These are phyloP conservation scores for Apiospora saccharicola DNA, from an alignment of 2,329 filamentous ascomycete species.

Conservation along the genomic window DNA sequence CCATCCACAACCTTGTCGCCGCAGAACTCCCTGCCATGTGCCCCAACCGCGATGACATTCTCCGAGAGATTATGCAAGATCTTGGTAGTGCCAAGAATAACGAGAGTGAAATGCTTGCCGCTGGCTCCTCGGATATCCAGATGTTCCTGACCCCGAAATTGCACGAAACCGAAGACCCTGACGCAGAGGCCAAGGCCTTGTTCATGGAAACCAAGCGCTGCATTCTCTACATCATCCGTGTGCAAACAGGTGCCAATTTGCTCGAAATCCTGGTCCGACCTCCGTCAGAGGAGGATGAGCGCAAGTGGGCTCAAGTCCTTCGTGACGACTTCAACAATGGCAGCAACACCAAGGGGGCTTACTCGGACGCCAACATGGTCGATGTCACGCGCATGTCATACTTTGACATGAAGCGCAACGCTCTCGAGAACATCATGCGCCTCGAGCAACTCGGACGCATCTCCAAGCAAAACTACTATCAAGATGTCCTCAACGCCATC, in stretches of 20 bases:
- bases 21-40: constrained; percentile 81
- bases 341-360: constrained; percentile 79
- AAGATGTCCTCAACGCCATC: constrained; percentile 97
- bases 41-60: constrained; percentile 81
- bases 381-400: constrained; percentile 92
- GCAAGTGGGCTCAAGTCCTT: constrained; percentile 83
- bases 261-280: constrained; percentile 95
- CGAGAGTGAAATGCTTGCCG: constrained; percentile 88
- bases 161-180: constrained; percentile 89
- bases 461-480: constrained; percentile 89
- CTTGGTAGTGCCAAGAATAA: constrained; percentile 96
- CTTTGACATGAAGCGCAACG: constrained; percentile 89
- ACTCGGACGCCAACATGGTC: constrained; percentile 86
- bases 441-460: constrained; percentile 89
- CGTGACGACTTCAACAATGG: constrained; percentile 79
- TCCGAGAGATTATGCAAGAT: constrained; percentile 91
- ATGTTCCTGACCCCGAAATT: constrained; percentile 90
- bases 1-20: constrained; percentile 88
- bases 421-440: constrained; percentile 90
- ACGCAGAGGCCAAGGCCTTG: constrained; percentile 87
- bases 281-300: constrained; percentile 85
- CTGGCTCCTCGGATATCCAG: constrained; percentile 87
- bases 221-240: constrained; percentile 95
- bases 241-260: constrained; percentile 91
- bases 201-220: constrained; percentile 99